These are phyloP conservation scores for Xylariales sp. DNA, from an alignment of 2,329 filamentous ascomycete species.

Conservation along the genomic window DNA sequence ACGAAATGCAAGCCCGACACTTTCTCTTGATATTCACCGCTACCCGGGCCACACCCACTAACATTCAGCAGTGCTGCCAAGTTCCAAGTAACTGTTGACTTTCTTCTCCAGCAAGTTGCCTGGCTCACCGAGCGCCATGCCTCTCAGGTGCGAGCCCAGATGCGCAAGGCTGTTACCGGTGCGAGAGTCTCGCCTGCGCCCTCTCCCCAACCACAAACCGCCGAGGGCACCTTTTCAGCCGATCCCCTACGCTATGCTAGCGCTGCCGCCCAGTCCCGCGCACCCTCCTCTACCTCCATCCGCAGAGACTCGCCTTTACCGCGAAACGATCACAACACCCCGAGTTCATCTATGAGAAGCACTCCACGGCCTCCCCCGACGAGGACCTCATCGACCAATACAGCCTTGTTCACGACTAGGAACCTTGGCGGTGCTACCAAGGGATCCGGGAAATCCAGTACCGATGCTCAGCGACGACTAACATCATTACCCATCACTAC, in stretches of 20 bases:
- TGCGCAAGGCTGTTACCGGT: constrained; percentile 77
- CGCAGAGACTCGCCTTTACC: constrained; percentile 67
- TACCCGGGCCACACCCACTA: constrained; percentile 33
- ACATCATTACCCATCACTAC: constrained; percentile 59
- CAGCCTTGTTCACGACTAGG: constrained; percentile 51
- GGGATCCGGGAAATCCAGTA: constrained; percentile 48
- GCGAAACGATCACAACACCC: constrained; percentile 58
- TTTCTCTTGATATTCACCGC: constrained; percentile 20
- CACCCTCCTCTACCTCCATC: constrained; percentile 66
- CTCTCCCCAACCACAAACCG: constrained; percentile 67
- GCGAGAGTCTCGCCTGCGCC: constrained; percentile 66
- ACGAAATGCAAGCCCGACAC: constrained; percentile 71
- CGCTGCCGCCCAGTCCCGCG: constrained; percentile 59
- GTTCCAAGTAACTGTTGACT: constrained; percentile 88
- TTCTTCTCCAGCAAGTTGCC: constrained; percentile 91
- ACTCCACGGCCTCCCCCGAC: constrained; percentile 60
- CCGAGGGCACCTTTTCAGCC: constrained; percentile 55
- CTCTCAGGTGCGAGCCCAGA: constrained; percentile 88
- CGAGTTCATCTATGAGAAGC: constrained; percentile 58
- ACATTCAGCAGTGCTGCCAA: constrained; percentile 68
- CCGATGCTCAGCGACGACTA: constrained; percentile 54
- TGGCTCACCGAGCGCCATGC: constrained; percentile 94
- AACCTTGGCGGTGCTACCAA: constrained; percentile 52
- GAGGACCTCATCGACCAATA: constrained; percentile 62
- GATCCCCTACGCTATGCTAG: constrained; percentile 64